Conservation (phyloP, 345 rosid genomes). For the Arabidopsis arenosa region DNA sequence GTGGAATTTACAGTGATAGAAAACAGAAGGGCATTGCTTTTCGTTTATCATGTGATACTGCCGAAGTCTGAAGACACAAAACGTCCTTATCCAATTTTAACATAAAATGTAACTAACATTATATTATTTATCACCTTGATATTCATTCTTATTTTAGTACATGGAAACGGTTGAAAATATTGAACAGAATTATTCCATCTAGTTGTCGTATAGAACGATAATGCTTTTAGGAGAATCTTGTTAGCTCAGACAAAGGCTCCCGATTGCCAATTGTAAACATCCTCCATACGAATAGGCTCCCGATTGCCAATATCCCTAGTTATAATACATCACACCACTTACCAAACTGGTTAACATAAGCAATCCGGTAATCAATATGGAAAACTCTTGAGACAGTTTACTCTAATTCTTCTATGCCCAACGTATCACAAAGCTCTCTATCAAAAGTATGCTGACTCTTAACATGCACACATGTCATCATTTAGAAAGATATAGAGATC, state of each 20-base stretch:
- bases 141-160: too few species aligned
- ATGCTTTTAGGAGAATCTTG: neutral
- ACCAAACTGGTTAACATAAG: constrained; percentile 18
- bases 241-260: constrained; percentile 3
- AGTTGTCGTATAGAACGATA: neutral
- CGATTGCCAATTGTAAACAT: neutral
- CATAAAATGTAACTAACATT: too few species aligned
- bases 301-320: constrained; percentile 20
- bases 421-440: too few species aligned
- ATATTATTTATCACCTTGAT: too few species aligned
- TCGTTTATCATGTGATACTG: neutral
- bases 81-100: too few species aligned
- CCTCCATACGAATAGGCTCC: constrained; percentile 9
- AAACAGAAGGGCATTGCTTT: too few species aligned
- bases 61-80: too few species aligned
- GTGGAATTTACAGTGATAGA: too few species aligned
- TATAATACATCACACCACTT: constrained; percentile 24
- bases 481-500: neutral
- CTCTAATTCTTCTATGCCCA: neutral
- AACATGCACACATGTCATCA: constrained; percentile 2
- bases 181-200: neutral
- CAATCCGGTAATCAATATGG: neutral
- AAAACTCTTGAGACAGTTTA: neutral
- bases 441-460: neutral
- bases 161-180: neutral